Base-by-base conservation (phyloP, 2,329 filamentous ascomycete species). In the Ascochyta fabae region DNA sequence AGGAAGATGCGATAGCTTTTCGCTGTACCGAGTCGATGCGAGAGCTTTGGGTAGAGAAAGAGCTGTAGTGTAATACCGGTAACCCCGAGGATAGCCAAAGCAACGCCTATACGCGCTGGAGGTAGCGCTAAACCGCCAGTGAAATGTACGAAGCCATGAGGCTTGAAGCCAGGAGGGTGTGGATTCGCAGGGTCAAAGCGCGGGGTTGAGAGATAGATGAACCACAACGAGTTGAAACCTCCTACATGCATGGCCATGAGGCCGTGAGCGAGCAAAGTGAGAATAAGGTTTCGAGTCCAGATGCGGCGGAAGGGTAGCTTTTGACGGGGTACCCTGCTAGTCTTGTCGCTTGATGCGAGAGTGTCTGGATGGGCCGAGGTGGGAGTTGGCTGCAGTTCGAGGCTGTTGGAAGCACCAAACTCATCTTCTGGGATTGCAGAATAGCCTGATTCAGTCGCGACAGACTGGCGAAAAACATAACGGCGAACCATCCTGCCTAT, bases 201-300 rank as follows among this genome's bases (percentile, higher is more conserved):
- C 2, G 78, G 77, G 4, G 79, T 76, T 2, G 78, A 80, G 29
- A 82, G 76, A 61, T 79, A 81, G 48, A 81, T 77, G 61, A 80
- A 81, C 78, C 79, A 82, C 29, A 82, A 69, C 26, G 74, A 77
- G 65, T 76, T 80, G 73, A 82, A 82, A 1, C 78, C 80, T 5
- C 80, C 78, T 19, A 81, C 75, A 55, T 82, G 80, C 69, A 78
- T 75, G 7, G 79, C 77, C 4, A 81, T 72, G 22, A 80, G 61
- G 12, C 75, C 78, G 53, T 81, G 79, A 0, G 79, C 71, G 6
- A 77, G 64, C 5, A 82, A 68, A 0, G 78, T 80, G 45, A 74
- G 65, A 44, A 80, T 61, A 4, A 82, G 72, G 52, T 80, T 81
- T 10, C 62, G 67, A 0, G 79, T 82, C 76, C 77, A 82, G 33